Percentiles rank a stretch among this genome's conserved stretches.
These are phyloP conservation scores for Boletus subparvulus DNA, from an alignment of 768 basidiomycete species.

Conservation along the genomic window DNA sequence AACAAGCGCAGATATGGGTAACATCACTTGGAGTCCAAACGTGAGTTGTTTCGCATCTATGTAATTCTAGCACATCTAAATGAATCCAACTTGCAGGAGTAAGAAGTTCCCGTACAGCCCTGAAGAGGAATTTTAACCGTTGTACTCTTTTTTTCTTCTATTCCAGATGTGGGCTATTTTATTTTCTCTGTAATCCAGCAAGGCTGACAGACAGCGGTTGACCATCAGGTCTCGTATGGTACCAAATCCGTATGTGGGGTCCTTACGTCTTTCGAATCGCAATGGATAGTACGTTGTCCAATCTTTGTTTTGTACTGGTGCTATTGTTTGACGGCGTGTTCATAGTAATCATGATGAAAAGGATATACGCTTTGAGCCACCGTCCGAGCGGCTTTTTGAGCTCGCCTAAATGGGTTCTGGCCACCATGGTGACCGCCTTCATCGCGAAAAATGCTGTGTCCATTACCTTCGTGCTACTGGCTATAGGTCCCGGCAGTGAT, in stretches of 20 bases:
- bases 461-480: too few relatives aligned
- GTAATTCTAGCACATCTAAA: not conserved
- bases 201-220: not conserved
- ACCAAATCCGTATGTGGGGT: conserved; percentile 15
- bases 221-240: conserved; percentile 14
- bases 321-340: not conserved
- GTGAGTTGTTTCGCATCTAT: not conserved
- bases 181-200: not conserved
- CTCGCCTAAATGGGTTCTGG: conserved; percentile 6
- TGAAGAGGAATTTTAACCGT: not conserved
- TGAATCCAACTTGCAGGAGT: conserved; percentile 7
- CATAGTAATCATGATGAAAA: conserved; percentile 22
- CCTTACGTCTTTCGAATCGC: conserved; percentile 13
- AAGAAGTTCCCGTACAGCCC: not conserved
- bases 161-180: conserved; percentile 10
- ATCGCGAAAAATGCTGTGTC: too few relatives aligned
- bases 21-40: conserved; percentile 5
- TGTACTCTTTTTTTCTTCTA: not conserved
- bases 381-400: conserved; percentile 2
- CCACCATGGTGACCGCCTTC: not conserved
- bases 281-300: conserved; percentile 17
- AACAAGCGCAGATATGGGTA: not conserved
- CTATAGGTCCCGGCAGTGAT: too few relatives aligned
- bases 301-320: not conserved
- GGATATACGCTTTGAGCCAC: conserved; percentile 14